Base-by-base conservation (phyloP, 306 rosid species). In the Rosa multiflora region DNA sequence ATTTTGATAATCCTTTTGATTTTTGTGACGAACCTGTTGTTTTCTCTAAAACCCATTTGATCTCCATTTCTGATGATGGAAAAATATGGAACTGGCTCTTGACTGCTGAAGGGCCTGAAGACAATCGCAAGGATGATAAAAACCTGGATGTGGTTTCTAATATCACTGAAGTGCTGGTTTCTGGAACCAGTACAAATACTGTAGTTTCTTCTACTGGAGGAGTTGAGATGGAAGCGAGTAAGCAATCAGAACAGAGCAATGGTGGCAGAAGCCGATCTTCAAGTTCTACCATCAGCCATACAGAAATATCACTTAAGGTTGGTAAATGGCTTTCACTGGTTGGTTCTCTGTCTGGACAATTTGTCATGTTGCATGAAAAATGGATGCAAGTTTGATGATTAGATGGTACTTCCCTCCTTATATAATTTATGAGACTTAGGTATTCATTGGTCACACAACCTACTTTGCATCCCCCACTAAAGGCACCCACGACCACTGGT, bases 21-120 rank as follows among this genome's bases (percentile, higher is more conserved):
- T 90, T 87, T 67, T 89, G 79, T 78, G 90, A 89, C 43, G 92
- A 89, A 55, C 83, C 88, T 14, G 77, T 56, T 78, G 75, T 75
- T 64, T 81, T 90, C 88, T 89, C 97, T 77, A 89, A 90, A 83
- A 89, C 90, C 26, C 92, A 84, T 81, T 85, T 91, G 91, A 82
- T 96, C 81, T 96, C 98, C 81, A 87, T 93, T 82, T 93, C 97
- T 68, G 98, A 93, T 80, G 99, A 96, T 86, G 99, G 98, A 44
- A 96, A 93, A 86, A 75, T 96, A 79, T 96, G 98, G 99, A 86
- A 86, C 87, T 96, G 99, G 99, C 91, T 93, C 69, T 81, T 91
- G 88, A 91, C 96, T 79, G 87, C 88, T 67, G 93, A 96, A 87
- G 92, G 91, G 64, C 70, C 53, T 56, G 90, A 83, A 76, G 90